These are phyloP conservation scores for Simplicillium sp. DNA, from an alignment of 2,329 filamentous ascomycete species.

Conservation along the genomic window DNA sequence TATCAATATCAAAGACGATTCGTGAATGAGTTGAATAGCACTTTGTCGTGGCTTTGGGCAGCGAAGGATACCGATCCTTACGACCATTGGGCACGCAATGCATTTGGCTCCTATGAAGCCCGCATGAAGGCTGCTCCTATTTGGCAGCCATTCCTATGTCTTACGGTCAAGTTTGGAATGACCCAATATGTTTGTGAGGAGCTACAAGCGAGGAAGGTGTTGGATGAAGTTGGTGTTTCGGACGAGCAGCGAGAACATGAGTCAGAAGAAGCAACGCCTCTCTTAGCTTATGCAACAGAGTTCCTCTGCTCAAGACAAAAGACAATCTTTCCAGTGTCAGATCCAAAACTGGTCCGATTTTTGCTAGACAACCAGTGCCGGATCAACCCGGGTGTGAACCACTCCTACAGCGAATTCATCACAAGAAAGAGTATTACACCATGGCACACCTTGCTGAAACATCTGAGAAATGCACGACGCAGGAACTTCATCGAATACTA, in stretches of 20 bases:
- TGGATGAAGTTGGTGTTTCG: background rate
- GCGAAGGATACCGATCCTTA: slow-evolving; percentile 12
- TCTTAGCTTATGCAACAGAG: slow-evolving; percentile 21
- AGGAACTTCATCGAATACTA: slow-evolving; percentile 20
- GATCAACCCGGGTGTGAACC: slow-evolving; percentile 10
- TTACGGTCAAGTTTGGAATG: slow-evolving; percentile 23
- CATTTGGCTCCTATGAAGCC: slow-evolving; percentile 20
- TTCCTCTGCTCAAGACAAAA: slow-evolving; percentile 22
- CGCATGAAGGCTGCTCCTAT: slow-evolving; percentile 19
- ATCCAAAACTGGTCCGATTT: slow-evolving; percentile 14
- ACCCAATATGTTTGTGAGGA: slow-evolving; percentile 15
- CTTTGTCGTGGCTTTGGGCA: slow-evolving; percentile 21
- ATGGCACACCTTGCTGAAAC: slow-evolving; percentile 19
- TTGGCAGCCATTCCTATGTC: slow-evolving; percentile 18
- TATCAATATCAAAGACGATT: slow-evolving; percentile 8
- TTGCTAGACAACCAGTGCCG: slow-evolving; percentile 12
- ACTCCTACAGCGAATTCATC: slow-evolving; percentile 13
- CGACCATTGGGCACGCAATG: slow-evolving; percentile 23
- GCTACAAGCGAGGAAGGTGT: slow-evolving; percentile 5
- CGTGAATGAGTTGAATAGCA: slow-evolving; percentile 17
- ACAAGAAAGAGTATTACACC: slow-evolving; percentile 13
- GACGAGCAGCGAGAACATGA: slow-evolving; percentile 1
- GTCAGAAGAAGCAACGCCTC: slow-evolving; percentile 13
- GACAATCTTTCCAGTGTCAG: slow-evolving; percentile 22
- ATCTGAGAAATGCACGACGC: slow-evolving; percentile 18